phyloP scores from a whole-genome alignment of 2,329 filamentous ascomycete species.

The Aspergillus sp. region DNA sequence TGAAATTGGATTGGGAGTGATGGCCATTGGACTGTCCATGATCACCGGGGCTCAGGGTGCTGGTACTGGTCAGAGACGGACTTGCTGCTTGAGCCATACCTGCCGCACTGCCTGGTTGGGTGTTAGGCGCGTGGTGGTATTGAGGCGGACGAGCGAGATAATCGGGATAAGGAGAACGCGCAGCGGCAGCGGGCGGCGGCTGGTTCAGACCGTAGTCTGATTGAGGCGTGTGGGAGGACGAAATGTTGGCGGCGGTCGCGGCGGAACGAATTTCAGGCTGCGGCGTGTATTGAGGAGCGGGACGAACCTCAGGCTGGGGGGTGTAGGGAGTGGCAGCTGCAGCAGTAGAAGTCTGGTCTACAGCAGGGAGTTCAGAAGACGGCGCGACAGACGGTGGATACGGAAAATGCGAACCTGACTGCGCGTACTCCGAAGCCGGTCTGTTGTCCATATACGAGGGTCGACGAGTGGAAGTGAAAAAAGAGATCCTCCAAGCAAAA shows the following conservation, averaged over 20 bases:
- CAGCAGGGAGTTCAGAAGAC: constrained; percentile 74
- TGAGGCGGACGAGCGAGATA: constrained; percentile 67
- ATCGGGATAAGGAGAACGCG: constrained; percentile 78
- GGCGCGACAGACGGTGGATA: constrained; percentile 46
- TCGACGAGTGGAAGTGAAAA: constrained; percentile 9
- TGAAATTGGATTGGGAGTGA: constrained; percentile 58
- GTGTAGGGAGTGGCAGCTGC: constrained; percentile 32
- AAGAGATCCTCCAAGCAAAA: constrained; percentile 16
- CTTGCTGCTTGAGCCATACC: constrained; percentile 99
- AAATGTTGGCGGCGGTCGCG: constrained; percentile 52
- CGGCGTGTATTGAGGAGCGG: constrained; percentile 62
- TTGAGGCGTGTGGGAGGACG: constrained; percentile 71
- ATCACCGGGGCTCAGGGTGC: constrained; percentile 56
- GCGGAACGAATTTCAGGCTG: constrained; percentile 67
- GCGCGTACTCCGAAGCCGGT: constrained; percentile 66
- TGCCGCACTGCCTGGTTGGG: constrained; percentile 65
- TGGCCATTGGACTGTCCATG: constrained; percentile 44
- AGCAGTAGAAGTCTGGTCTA: constrained; percentile 90
- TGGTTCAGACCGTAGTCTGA: constrained; percentile 82
- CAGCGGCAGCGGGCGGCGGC: constrained; percentile 46
- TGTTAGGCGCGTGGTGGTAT: constrained; percentile 66
- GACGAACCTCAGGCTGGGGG: constrained; percentile 31
- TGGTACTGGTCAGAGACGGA: constrained; percentile 63
- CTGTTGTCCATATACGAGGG: constrained; percentile 50
- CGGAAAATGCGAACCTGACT: constrained; percentile 71